Evolutionary conservation across 2,329 filamentous ascomycete species (phyloP), one percentile per base, ranked within the genome.

Genomic region (Trichoderma asperellum): DNA sequence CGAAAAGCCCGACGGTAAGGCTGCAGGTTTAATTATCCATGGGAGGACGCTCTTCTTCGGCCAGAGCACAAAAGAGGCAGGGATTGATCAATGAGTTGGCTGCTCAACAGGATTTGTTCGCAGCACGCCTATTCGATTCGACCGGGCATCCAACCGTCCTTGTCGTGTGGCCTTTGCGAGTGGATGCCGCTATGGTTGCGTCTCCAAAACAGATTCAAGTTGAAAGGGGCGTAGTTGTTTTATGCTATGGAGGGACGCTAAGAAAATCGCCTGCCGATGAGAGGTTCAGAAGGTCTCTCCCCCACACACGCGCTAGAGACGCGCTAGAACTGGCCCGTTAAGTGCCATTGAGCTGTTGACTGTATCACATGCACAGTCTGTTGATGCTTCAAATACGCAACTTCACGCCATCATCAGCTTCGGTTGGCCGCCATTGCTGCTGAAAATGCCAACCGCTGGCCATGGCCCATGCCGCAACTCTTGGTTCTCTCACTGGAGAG

Each of bases 401-500:
- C 34, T 58, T 29, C 21, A 55, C 55, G 16, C 12, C 64, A 37
- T 3, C 3, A 47, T 49, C 40, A 35, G 53, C 63, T 35, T 29
- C 27, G 18, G 35, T 47, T 56, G 63, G 63, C 37, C 40, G 40
- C 32, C 55, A 59, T 52, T 68, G 59, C 49, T 34, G 49, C 47
- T 59, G 37, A 71, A 66, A 53, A 71, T 71, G 67, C 29, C 53
- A 43, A 61, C 52, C 27, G 16, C n/a, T 34, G 37, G 60, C 29
- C 47, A 96, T 97, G 92, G 88, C 92, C 43, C 89, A 92, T 79
- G 85, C 89, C 74, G 88, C 89, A 72, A 86, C 84, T 76, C 80
- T 94, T 68, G 86, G 84, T 59, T 83, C 85, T 68, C 83, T 94
- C 74, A 88, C 88, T 1, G 91, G 92, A 71, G 88, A 93, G 76